Conservation (phyloP, 352 stramenopile species). For the Globisporangium abappressorium region DNA sequence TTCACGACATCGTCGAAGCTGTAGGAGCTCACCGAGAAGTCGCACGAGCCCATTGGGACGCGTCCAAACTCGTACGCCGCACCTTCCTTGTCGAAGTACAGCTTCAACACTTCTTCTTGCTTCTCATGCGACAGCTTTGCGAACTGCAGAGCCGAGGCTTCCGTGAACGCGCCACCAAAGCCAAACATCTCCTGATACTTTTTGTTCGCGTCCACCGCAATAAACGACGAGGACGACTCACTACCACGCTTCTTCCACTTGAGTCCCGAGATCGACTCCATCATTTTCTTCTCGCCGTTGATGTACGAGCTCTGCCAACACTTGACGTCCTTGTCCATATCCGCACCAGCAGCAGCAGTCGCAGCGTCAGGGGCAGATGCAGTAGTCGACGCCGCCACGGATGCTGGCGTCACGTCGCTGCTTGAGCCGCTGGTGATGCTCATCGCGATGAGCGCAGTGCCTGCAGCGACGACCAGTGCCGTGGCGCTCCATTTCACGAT, state of each 20-base stretch:
- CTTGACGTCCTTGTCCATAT: constrained; percentile 21
- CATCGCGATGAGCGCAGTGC: constrained; percentile 26
- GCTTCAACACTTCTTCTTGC: constrained; percentile 79
- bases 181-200: constrained; percentile 82
- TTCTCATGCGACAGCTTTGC: constrained; percentile 66
- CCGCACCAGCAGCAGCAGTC: neutral
- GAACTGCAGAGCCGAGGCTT: constrained; percentile 88
- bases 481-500: constrained; percentile 27
- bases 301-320: constrained; percentile 71
- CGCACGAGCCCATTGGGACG: constrained; percentile 89
- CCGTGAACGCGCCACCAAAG: constrained; percentile 92
- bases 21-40: constrained; percentile 88
- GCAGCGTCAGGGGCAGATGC: neutral
- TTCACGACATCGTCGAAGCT: constrained; percentile 79
- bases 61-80: constrained; percentile 87
- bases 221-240: constrained; percentile 26
- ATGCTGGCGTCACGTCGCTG: neutral
- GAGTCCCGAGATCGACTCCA: constrained; percentile 45
- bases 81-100: constrained; percentile 88
- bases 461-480: constrained; percentile 25
- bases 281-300: constrained; percentile 59
- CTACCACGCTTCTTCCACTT: constrained; percentile 34
- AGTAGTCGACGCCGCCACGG: neutral
- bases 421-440: constrained; percentile 9
- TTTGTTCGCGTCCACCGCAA: constrained; percentile 48